Evolutionary conservation across 1,139 yeast species (phyloP).

Genomic region (Candida buenavistaensis): DNA sequence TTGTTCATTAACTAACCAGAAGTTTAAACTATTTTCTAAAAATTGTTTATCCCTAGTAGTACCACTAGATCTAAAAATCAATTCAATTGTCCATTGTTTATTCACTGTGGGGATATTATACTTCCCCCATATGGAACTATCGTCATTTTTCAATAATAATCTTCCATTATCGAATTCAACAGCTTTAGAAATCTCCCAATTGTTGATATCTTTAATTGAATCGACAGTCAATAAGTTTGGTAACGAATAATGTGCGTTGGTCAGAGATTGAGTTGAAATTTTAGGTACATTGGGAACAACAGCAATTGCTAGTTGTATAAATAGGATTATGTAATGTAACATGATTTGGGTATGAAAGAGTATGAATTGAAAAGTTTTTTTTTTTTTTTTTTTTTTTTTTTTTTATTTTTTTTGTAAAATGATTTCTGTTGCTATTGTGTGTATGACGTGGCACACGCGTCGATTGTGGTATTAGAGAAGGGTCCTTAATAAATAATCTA

Average conservation of each 20-base stretch:
- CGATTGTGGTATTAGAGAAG: no score
- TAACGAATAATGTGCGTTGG: slow-evolving; percentile 10
- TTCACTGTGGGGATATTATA: slow-evolving; percentile 30
- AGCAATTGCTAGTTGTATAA: slow-evolving; percentile 1
- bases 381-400: no score
- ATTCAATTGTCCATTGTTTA: slow-evolving; percentile 57
- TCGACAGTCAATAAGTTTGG: slow-evolving; percentile 12
- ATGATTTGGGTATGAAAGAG: no score
- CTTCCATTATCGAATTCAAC: slow-evolving; percentile 40
- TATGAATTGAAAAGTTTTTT: no score
- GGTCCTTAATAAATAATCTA: no score
- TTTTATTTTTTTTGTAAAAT: no score
- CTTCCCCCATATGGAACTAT: slow-evolving; percentile 49
- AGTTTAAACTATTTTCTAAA: slow-evolving; percentile 47
- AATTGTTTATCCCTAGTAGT: slow-evolving; percentile 26
- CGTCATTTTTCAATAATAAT: slow-evolving; percentile 31
- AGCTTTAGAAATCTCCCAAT: slow-evolving; percentile 32
- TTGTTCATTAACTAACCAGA: slow-evolving; percentile 43
- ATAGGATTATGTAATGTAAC: neutral
- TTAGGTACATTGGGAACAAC: slow-evolving; percentile 1
- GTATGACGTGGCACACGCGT: no score
- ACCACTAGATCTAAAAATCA: slow-evolving; percentile 62
- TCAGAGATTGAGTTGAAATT: slow-evolving; percentile 1
- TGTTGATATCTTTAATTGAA: slow-evolving; percentile 7
- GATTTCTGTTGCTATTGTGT: no score